phyloP scores from a whole-genome alignment of 768 basidiomycete genomes.

The Mycena rebaudengoi region DNA sequence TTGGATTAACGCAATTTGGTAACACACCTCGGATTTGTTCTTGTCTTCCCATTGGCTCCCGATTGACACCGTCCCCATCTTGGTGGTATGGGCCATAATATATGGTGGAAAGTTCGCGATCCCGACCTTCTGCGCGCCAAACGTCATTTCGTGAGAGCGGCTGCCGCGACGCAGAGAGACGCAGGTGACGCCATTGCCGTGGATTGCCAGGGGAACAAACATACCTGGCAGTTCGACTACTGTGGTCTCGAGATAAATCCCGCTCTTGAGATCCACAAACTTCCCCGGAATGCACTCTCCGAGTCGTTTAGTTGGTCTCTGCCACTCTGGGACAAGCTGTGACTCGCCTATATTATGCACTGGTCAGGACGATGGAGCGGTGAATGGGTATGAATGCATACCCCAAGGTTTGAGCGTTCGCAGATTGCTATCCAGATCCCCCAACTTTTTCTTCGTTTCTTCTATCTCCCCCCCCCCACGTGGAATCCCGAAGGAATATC shows the following conservation, averaged over 20 bases:
- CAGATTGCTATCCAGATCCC: not conserved
- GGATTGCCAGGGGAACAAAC: not conserved
- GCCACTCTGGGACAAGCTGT: not conserved
- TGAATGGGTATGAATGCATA: not conserved
- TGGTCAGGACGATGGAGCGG: not conserved
- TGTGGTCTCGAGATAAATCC: not conserved
- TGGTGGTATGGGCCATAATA: slow-evolving; percentile 1
- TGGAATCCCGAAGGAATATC: not conserved
- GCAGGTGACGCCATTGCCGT: slow-evolving; percentile 8
- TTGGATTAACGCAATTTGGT: too few relatives aligned
- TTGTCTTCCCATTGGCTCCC: slow-evolving; percentile 6
- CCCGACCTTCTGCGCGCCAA: slow-evolving; percentile 8
- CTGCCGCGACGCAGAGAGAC: not conserved
- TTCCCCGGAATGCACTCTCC: not conserved
- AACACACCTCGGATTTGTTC: not conserved
- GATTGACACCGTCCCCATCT: slow-evolving; percentile 1
- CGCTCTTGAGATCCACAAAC: not conserved
- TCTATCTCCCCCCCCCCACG: not conserved
- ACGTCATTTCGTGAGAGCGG: not conserved
- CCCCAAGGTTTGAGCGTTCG: not conserved
- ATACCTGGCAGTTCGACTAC: not conserved
- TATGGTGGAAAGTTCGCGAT: slow-evolving; percentile 14
- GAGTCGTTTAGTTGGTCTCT: not conserved
- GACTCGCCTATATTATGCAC: not conserved
- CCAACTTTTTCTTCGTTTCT: not conserved